Percentiles rank a stretch among this genome's conserved stretches.
phyloP scores from a whole-genome alignment of 768 basidiomycete genomes.

The Symmetrospora coprosmae region DNA sequence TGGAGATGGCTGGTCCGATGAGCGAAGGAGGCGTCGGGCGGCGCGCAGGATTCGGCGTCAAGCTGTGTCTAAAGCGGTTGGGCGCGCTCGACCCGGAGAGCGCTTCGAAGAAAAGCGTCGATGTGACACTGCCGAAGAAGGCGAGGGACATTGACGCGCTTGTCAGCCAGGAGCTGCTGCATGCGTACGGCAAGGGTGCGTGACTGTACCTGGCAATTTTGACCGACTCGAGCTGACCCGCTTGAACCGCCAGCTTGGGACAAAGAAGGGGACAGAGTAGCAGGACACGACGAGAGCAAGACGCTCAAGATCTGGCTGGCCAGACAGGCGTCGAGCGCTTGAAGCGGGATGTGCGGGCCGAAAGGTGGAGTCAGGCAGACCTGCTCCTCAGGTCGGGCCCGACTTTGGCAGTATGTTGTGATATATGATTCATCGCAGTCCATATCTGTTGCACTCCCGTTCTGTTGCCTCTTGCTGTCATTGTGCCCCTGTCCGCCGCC shows the following conservation, averaged over 20 bases:
- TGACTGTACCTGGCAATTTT: background rate
- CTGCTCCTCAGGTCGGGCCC: too few species aligned
- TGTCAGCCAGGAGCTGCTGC: constrained; percentile 9
- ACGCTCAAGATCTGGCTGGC: constrained; percentile 17
- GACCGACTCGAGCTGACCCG: background rate
- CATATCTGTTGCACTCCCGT: too few species aligned
- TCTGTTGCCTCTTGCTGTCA: too few species aligned
- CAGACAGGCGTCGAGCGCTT: too few species aligned
- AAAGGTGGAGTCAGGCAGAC: too few species aligned
- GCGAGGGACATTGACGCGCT: constrained; percentile 18
- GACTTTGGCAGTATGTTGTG: too few species aligned
- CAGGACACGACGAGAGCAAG: constrained; percentile 4
- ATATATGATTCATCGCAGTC: too few species aligned
- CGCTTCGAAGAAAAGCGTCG: background rate
- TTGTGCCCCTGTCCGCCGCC: too few species aligned
- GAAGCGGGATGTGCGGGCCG: too few species aligned
- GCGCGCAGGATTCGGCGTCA: constrained; percentile 28
- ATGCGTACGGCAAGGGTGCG: constrained; percentile 3
- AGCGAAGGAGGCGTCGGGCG: constrained; percentile 20
- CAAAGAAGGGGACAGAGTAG: constrained; percentile 11
- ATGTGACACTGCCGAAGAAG: constrained; percentile 6
- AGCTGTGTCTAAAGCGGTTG: background rate
- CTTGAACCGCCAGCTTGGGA: background rate
- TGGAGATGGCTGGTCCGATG: constrained; percentile 51
- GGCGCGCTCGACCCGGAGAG: background rate